Evolutionary conservation across 805 yeast species (phyloP), one percentile per base, ranked within the genome.

Genomic region (Yarrowia porcina): DNA sequence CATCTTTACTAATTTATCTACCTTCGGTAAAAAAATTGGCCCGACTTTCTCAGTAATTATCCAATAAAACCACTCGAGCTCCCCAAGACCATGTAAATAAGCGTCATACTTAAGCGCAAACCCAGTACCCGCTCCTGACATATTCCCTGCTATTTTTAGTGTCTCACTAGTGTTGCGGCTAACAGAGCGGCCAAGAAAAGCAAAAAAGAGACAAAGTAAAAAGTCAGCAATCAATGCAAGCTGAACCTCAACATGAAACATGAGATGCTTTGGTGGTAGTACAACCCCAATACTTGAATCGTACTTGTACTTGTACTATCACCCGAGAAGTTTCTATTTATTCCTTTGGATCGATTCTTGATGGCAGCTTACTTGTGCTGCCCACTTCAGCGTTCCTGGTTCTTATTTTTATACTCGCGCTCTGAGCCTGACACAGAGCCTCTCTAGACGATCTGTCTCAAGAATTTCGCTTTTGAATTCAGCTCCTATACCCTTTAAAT

Each of bases 131-230:
- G 36, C 36, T 35, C 15, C 11, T 7, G 23, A 4, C 35, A 28
- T 17, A 27, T n/a, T 13, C 8, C 5, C 35, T 27, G 23, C 50
- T 45, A 45, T 27, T 27, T 27, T 27, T 45, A 45, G 50, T 45
- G 50, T 45, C 35, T 45, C 50, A 45, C 35, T 17, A 13, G 5
- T n/a, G 50, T 45, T 45, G 50, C 50, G 50, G 50, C 50, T 45
- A 44, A 44, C 49, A 44, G 17, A 41, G 45, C 49, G 12, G 27
- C 17, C 17, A 18, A 28, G 38, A 20, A 30, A 27, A 13, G 27
- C 9, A 20, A 47, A 30, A 28, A 9, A 0, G 3, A 23, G 9
- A 12, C 17, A 25, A 21, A 27, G 27, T 17, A 38, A 13, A 20
- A 30, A 27, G 33, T 30, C 13, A 11, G 33, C 33, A 17, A 17